These are phyloP conservation scores for Colletotrichum sp. DNA, from an alignment of 2,329 filamentous ascomycete genomes.

Conservation along the genomic window DNA sequence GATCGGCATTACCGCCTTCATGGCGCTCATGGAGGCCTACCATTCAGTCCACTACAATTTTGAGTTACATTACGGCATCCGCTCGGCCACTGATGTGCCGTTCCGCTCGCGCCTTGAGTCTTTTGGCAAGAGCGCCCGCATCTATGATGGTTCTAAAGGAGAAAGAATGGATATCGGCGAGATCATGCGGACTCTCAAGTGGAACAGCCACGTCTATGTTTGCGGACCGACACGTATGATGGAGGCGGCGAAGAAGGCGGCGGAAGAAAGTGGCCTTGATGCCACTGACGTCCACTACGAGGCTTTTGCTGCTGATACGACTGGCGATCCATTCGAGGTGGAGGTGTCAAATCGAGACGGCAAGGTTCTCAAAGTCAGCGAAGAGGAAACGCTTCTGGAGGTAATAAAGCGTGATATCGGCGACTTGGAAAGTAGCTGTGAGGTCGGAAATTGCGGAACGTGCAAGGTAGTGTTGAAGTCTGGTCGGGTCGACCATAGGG, in stretches of 20 bases:
- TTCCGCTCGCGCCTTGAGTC: conserved; percentile 53
- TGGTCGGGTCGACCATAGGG: conserved; percentile 54
- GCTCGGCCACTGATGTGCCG: conserved; percentile 55
- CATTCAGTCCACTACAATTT: conserved; percentile 52
- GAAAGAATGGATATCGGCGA: conserved; percentile 55
- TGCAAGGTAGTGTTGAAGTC: conserved; percentile 49
- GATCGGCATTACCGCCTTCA: conserved; percentile 70
- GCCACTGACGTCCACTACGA: conserved; percentile 65
- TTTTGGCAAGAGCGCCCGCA: conserved; percentile 44
- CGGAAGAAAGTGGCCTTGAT: conserved; percentile 45
- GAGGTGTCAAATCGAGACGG: conserved; percentile 48
- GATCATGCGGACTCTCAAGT: conserved; percentile 50
- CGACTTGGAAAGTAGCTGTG: conserved; percentile 53
- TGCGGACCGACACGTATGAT: conserved; percentile 66
- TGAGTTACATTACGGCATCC: conserved; percentile 64
- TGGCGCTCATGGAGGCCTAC: conserved; percentile 51
- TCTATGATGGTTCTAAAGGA: conserved; percentile 59
- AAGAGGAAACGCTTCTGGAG: conserved; percentile 56
- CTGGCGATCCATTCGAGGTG: conserved; percentile 65
- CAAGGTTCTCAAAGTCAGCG: conserved; percentile 49
- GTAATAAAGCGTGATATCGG: conserved; percentile 48
- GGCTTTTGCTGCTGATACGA: conserved; percentile 57
- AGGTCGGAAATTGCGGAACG: conserved; percentile 61
- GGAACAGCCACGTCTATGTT: conserved; percentile 65
- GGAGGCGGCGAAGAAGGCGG: conserved; percentile 50